Percentiles rank a stretch among this genome's conserved stretches.
These are phyloP conservation scores for Cymbidium sinense DNA, from an alignment of 106 monocot genomes.

Conservation along the genomic window DNA sequence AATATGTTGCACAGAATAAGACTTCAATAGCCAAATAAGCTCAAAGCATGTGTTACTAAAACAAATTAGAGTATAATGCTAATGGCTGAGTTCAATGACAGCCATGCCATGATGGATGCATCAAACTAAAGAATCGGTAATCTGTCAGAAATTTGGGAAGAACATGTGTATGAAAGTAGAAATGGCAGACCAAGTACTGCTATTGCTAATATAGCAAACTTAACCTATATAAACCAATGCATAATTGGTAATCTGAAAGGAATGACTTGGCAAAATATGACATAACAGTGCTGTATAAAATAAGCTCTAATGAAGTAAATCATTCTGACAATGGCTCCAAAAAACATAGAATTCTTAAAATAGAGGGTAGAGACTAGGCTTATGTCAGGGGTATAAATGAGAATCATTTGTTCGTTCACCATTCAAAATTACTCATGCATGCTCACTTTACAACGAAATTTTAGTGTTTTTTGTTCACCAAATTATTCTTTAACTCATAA, in stretches of 20 bases:
- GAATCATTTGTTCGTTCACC: too few relatives aligned
- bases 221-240: neutral
- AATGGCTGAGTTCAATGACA: constrained; percentile 2
- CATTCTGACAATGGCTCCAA: neutral
- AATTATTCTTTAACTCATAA: too few relatives aligned
- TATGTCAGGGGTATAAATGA: too few relatives aligned
- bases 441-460: too few relatives aligned
- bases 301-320: neutral
- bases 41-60: neutral
- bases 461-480: too few relatives aligned
- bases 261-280: neutral
- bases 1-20: neutral
- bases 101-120: neutral
- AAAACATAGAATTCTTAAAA: neutral
- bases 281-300: neutral
- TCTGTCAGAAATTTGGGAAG: neutral
- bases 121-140: neutral
- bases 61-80: neutral
- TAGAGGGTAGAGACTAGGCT: neutral
- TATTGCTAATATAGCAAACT: neutral
- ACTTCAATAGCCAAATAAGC: neutral
- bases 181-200: neutral
- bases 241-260: neutral
- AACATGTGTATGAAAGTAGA: neutral
- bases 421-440: too few relatives aligned